phyloP scores from a whole-genome alignment of 2,329 filamentous ascomycete species.

The Fusarium oxysporum region DNA sequence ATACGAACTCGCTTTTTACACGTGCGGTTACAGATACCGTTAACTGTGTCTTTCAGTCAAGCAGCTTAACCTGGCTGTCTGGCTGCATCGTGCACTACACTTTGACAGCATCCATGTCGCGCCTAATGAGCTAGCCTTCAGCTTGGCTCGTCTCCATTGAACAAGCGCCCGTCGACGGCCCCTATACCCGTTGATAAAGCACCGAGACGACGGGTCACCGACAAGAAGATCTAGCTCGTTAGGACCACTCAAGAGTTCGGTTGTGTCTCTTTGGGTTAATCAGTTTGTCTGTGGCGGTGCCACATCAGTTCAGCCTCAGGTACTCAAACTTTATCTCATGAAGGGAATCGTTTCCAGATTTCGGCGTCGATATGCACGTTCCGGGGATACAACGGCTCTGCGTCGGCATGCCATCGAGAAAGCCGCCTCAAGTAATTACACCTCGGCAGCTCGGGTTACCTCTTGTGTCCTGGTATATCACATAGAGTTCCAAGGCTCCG shows the following conservation, averaged over 20 bases:
- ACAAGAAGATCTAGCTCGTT: conserved; percentile 17
- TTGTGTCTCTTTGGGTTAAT: background rate
- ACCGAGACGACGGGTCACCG: conserved; percentile 15
- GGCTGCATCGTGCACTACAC: conserved; percentile 4
- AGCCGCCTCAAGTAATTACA: background rate
- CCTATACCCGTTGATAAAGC: conserved; percentile 19
- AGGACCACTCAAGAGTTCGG: background rate
- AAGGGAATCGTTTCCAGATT: background rate
- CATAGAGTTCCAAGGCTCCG: conserved; percentile 2
- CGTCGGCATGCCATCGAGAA: conserved; percentile 8
- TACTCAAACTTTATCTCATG: conserved; percentile 1
- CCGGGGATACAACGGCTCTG: conserved; percentile 14
- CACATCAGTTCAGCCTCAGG: conserved; percentile 26
- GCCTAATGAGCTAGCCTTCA: background rate
- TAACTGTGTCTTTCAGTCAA: conserved; percentile 3
- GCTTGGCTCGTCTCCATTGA: conserved; percentile 27
- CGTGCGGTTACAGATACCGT: background rate
- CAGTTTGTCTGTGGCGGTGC: background rate
- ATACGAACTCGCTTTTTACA: conserved; percentile 10
- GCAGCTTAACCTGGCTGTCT: background rate
- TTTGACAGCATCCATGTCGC: background rate
- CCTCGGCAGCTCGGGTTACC: background rate
- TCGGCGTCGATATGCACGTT: conserved; percentile 1
- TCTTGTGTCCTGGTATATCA: background rate
- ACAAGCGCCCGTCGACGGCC: conserved; percentile 25